Evolutionary conservation across 1,139 yeast genomes (phyloP).

Genomic region (Kluyveromyces marxianus): DNA sequence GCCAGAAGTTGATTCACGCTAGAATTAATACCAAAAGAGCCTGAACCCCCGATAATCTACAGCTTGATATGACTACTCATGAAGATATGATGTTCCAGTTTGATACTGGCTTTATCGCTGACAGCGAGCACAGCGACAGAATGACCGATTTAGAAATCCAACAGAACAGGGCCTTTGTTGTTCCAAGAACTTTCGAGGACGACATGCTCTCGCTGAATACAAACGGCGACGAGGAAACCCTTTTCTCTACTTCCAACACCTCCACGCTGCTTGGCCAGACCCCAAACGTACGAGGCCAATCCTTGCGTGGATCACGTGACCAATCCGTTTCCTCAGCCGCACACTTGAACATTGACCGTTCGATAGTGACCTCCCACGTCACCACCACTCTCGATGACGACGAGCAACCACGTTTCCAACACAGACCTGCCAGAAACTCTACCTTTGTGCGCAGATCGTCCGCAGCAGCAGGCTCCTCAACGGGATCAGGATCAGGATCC

Average conservation of each 20-base stretch:
- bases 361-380: not conserved
- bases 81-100: slow-evolving; percentile 5
- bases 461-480: no score
- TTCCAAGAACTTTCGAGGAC: slow-evolving; percentile 1
- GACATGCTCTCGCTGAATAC: slow-evolving; percentile 1
- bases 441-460: no score
- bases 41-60: no score
- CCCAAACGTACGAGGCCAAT: not conserved
- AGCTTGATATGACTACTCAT: not conserved
- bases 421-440: no score
- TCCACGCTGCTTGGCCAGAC: slow-evolving; percentile 5
- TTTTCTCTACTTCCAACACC: slow-evolving; percentile 1
- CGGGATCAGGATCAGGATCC: no score
- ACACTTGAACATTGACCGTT: not conserved
- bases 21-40: no score
- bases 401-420: not conserved
- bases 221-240: slow-evolving; percentile 3
- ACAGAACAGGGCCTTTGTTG: not conserved
- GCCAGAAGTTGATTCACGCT: no score
- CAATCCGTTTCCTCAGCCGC: not conserved
- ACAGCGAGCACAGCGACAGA: not conserved
- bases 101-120: not conserved
- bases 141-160: not conserved
- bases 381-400: slow-evolving; percentile 1
- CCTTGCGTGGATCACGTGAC: not conserved